phyloP scores from a whole-genome alignment of 805 yeast genomes.

The Candida patagonica region DNA sequence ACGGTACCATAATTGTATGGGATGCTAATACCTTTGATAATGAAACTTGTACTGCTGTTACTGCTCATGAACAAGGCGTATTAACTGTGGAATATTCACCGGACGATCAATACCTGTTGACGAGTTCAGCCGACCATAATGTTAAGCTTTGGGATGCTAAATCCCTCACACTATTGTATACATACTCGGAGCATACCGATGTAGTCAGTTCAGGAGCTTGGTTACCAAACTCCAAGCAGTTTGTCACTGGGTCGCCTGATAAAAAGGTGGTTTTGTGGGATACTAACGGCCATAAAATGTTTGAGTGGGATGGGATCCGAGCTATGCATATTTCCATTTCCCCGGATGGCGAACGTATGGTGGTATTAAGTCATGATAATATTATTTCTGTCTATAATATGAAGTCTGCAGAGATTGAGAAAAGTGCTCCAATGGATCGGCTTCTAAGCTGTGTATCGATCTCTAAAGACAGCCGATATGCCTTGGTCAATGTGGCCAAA shows the following conservation, averaged over 20 bases:
- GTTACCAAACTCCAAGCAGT: conserved; percentile 45
- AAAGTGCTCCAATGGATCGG: conserved; percentile 40
- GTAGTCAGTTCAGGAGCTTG: conserved; percentile 53
- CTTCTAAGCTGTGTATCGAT: conserved; percentile 56
- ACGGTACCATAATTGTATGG: conserved; percentile 54
- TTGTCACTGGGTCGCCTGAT: conserved; percentile 73
- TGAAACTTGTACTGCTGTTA: conserved; percentile 13
- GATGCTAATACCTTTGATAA: conserved; percentile 33
- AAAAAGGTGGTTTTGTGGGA: conserved; percentile 47
- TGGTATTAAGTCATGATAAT: conserved; percentile 57
- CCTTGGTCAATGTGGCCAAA: conserved; percentile 57
- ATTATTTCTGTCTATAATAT: conserved; percentile 48
- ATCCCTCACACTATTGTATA: conserved; percentile 28
- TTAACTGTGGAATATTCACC: conserved; percentile 69
- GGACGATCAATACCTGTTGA: conserved; percentile 53
- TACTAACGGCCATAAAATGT: conserved; percentile 19
- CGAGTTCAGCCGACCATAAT: conserved; percentile 63
- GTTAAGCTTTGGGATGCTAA: conserved; percentile 61
- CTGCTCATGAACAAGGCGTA: conserved; percentile 27
- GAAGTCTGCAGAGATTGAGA: conserved; percentile 18
- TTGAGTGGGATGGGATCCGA: conserved; percentile 32
- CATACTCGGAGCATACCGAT: conserved; percentile 21
- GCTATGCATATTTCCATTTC: conserved; percentile 63
- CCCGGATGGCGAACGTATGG: conserved; percentile 50
- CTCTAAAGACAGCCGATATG: conserved; percentile 45